phyloP scores from a whole-genome alignment of 1,139 yeast species.

The Geotrichum klebahnii region DNA sequence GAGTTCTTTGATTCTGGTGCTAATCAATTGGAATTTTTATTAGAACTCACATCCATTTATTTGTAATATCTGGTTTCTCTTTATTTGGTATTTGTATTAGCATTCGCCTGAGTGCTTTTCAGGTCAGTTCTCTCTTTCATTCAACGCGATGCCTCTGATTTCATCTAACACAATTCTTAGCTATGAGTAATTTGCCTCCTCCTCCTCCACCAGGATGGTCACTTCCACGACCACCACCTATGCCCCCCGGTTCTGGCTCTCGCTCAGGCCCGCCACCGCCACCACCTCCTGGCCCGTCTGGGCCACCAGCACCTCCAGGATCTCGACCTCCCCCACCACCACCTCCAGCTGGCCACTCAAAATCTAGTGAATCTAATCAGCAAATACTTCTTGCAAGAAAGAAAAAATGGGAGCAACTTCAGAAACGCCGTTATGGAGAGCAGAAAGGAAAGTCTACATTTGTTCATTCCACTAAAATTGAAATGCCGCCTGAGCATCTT shows the following conservation, averaged over 20 bases:
- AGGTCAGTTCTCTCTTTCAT: background rate
- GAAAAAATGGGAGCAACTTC: slow-evolving; percentile 62
- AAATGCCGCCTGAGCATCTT: slow-evolving; percentile 92
- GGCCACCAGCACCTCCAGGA: no score
- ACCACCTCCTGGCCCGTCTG: slow-evolving; percentile 27
- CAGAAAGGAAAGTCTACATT: slow-evolving; percentile 41
- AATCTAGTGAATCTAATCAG: slow-evolving; percentile 21
- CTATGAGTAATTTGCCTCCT: slow-evolving; percentile 25
- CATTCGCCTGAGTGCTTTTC: background rate
- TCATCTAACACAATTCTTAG: background rate
- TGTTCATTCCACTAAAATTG: slow-evolving; percentile 62
- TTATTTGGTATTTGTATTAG: no score
- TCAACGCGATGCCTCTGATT: background rate
- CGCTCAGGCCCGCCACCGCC: slow-evolving; percentile 27
- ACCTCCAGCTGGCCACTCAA: slow-evolving; percentile 24
- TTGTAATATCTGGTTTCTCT: no score
- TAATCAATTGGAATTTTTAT: no score
- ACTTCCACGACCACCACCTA: slow-evolving; percentile 30
- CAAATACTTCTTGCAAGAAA: slow-evolving; percentile 43
- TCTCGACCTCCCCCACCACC: slow-evolving; percentile 24
- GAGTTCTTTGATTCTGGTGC: no score
- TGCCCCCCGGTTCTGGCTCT: no score
- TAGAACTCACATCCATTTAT: no score
- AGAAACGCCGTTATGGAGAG: slow-evolving; percentile 50
- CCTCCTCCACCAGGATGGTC: slow-evolving; percentile 35